Evolutionary conservation across 1,284 basidiomycete species (phyloP), one percentile per base, ranked within the genome.

Genomic region (Coriolopsis trogii): DNA sequence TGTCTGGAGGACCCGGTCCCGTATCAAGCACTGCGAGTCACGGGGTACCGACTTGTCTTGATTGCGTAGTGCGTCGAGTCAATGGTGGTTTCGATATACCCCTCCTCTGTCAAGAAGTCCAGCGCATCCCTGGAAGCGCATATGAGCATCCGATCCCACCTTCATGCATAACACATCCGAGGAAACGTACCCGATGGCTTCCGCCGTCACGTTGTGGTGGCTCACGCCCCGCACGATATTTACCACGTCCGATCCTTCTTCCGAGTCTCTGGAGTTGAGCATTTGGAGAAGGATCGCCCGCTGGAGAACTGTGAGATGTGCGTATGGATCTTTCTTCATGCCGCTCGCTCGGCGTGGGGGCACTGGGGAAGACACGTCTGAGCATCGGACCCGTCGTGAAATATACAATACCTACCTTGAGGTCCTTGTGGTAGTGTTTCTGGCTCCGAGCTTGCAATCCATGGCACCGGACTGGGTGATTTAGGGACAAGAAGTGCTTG

Each of bases 31-130:
- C 41, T n/a, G n/a, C n/a, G n/a, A n/a, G n/a, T 41, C 21, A 20
- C 38, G 15, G 53, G 57, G 12, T 59, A 59, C 15, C 46, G 57
- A 23, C 21, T 41, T 2, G 48, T 53, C 38, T 46, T 53, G 23
- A 51, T 29, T 18, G 30, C 26, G 18, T 51, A 56, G 44, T 56
- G 53, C 20, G 31, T n/a, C 4, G 29, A 28, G 23, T 90, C 86
- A 41, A 81, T 75, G 1, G 87, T 87, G 40, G 80, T 82, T 63
- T 79, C 91, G 47, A 93, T 72, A 55, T 79, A 68, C 0, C 89
- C 90, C 2, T 87, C 80, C 30, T 84, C 79, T 71, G 88, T 81
- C 45, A 95, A 73, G 45, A 70, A 68, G 53, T 91, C 87, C 50
- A 93, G 70, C 21, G 85, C 87, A 39, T 79, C 71, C 60, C 89